These are phyloP conservation scores for Lophiostoma macrostomum DNA, from an alignment of 495 filamentous ascomycete species.

Conservation along the genomic window DNA sequence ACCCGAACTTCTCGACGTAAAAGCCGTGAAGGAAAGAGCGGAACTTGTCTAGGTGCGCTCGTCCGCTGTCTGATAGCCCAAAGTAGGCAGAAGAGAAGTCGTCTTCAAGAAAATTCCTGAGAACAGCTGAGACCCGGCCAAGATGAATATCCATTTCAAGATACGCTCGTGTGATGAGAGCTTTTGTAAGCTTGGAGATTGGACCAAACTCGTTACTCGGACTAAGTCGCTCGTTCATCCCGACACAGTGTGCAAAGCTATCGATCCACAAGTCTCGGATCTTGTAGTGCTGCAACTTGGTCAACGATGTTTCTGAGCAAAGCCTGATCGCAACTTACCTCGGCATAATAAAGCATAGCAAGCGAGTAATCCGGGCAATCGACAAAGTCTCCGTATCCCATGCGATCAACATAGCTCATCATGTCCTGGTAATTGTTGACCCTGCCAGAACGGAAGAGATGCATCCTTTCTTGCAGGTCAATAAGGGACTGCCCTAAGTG, in stretches of 20 bases:
- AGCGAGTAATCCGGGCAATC: slow-evolving; percentile 58
- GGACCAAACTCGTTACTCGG: slow-evolving; percentile 54
- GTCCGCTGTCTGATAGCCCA: slow-evolving; percentile 50
- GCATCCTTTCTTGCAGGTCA: slow-evolving; percentile 57
- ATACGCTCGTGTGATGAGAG: slow-evolving; percentile 57
- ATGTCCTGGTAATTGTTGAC: slow-evolving; percentile 53
- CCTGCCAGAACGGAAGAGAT: slow-evolving; percentile 48
- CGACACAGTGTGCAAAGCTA: slow-evolving; percentile 64
- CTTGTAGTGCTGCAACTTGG: slow-evolving; percentile 49
- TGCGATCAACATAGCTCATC: slow-evolving; percentile 54
- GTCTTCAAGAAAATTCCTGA: slow-evolving; percentile 59
- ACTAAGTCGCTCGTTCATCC: slow-evolving; percentile 58
- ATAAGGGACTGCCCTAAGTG: slow-evolving; percentile 56
- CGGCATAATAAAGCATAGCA: slow-evolving; percentile 59
- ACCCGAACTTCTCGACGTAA: slow-evolving; percentile 59
- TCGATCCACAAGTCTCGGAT: slow-evolving; percentile 57
- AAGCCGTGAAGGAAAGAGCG: slow-evolving; percentile 58
- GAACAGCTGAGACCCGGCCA: slow-evolving; percentile 45
- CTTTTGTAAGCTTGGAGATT: slow-evolving; percentile 53
- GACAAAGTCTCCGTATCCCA: slow-evolving; percentile 61
- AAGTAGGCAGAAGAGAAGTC: slow-evolving; percentile 57
- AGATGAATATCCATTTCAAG: slow-evolving; percentile 62
- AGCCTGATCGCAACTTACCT: too few species aligned
- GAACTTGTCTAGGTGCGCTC: slow-evolving; percentile 61
- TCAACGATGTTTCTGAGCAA: too few species aligned